Conservation (phyloP, 768 basidiomycete species). For the Saitozyma podzolica region DNA sequence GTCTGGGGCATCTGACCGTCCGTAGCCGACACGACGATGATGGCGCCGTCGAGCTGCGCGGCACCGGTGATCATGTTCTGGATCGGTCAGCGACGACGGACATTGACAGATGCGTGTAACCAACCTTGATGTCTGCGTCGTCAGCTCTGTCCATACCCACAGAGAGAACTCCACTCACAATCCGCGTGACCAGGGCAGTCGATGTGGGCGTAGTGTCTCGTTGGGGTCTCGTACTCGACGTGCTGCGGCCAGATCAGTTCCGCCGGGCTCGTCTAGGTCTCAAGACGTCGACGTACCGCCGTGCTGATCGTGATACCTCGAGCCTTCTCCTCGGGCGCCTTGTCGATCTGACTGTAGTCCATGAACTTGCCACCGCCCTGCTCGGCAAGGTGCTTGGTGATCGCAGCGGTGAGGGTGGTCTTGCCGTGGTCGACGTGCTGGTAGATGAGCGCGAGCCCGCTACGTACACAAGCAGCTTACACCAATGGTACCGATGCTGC, state of each 20-base stretch:
- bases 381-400: slow-evolving; percentile 82
- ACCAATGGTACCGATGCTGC: slow-evolving; percentile 54
- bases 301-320: slow-evolving; percentile 99
- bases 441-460: not conserved
- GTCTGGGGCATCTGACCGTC: slow-evolving; percentile 99
- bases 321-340: slow-evolving; percentile 98
- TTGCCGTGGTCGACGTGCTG: slow-evolving; percentile 56
- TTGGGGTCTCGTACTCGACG: slow-evolving; percentile 92
- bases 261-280: not conserved
- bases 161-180: slow-evolving; percentile 46
- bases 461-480: slow-evolving; percentile 24
- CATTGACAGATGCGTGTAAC: not conserved
- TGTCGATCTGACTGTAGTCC: slow-evolving; percentile 97
- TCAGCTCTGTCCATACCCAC: slow-evolving; percentile 9
- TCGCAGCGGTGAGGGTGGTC: slow-evolving; percentile 54
- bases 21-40: slow-evolving; percentile 83
- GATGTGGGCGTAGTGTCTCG: slow-evolving; percentile 93
- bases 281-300: slow-evolving; percentile 54
- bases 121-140: slow-evolving; percentile 39
- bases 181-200: slow-evolving; percentile 72
- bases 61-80: slow-evolving; percentile 99
- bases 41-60: slow-evolving; percentile 82
- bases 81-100: slow-evolving; percentile 17
- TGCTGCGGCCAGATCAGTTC: slow-evolving; percentile 55
- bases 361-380: slow-evolving; percentile 76